These are phyloP conservation scores for Cryptococcus amylolentus DNA, from an alignment of 1,284 basidiomycete species.

Conservation along the genomic window DNA sequence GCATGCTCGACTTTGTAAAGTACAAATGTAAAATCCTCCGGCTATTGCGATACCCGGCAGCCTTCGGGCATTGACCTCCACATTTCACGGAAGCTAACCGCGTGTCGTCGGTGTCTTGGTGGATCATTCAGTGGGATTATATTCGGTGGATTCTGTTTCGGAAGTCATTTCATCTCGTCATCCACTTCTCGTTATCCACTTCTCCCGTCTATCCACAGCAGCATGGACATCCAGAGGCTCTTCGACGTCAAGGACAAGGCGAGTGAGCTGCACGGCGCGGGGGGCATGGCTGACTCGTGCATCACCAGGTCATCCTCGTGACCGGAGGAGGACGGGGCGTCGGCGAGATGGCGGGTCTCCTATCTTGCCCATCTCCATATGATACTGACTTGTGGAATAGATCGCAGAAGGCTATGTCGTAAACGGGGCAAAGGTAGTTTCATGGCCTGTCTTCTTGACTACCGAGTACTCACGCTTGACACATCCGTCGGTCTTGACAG, in stretches of 20 bases:
- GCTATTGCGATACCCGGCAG: too few relatives aligned
- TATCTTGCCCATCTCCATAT: background rate
- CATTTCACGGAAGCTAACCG: too few relatives aligned
- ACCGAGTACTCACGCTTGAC: background rate
- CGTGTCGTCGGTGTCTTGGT: too few relatives aligned
- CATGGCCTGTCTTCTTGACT: background rate
- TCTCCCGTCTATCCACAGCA: too few relatives aligned
- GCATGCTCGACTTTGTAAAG: too few relatives aligned
- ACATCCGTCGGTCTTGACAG: slow-evolving; percentile 33
- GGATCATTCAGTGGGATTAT: too few relatives aligned
- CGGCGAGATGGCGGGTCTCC: slow-evolving; percentile 61
- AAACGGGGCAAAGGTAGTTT: slow-evolving; percentile 60
- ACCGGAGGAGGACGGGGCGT: slow-evolving; percentile 70
- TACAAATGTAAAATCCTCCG: too few relatives aligned
- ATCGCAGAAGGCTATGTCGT: slow-evolving; percentile 64
- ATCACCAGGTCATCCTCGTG: slow-evolving; percentile 56
- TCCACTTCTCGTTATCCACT: too few relatives aligned
- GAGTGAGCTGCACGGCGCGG: slow-evolving; percentile 1
- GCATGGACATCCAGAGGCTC: slow-evolving; percentile 48
- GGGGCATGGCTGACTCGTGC: slow-evolving; percentile 1
- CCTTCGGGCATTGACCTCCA: too few relatives aligned
- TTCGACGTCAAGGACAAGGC: slow-evolving; percentile 61
- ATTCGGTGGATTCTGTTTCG: too few relatives aligned
- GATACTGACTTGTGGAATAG: slow-evolving; percentile 42
- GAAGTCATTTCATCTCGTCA: too few relatives aligned